A percentile compares a stretch with the other conserved stretches of the same genome.
These are phyloP conservation scores for Suhomyces sp. DNA, from an alignment of 805 yeast species.

Conservation along the genomic window DNA sequence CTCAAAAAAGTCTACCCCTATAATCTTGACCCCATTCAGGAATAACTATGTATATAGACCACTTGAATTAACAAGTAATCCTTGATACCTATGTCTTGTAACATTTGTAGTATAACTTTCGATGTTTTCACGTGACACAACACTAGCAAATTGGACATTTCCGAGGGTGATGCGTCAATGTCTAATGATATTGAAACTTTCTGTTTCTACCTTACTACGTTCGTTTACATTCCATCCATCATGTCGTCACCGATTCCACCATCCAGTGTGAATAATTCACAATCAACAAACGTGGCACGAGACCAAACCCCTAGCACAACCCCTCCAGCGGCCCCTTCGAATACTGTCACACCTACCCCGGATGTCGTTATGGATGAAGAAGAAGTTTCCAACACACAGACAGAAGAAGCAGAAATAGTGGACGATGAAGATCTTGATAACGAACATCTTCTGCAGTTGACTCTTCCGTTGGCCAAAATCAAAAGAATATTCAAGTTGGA, in stretches of 20 bases:
- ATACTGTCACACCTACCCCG: conserved; percentile 7
- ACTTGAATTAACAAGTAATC: too few species aligned
- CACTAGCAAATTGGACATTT: too few species aligned
- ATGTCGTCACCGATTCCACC: conserved; percentile 2
- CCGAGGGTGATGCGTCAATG: conserved; percentile 19
- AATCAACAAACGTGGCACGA: not conserved
- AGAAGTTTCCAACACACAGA: conserved; percentile 5
- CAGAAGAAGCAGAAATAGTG: conserved; percentile 1
- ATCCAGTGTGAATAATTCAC: not conserved
- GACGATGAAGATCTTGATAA: conserved; percentile 10
- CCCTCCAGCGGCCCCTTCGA: conserved; percentile 16
- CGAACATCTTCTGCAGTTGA: conserved; percentile 6
- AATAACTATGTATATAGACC: too few species aligned
- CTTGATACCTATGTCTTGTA: too few species aligned
- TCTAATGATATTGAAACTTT: too few species aligned
- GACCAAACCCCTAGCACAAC: conserved; percentile 22
- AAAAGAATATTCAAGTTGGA: conserved; percentile 73
- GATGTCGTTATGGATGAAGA: conserved; percentile 11
- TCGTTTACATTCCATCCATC: too few species aligned
- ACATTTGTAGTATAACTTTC: too few species aligned
- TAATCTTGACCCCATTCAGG: too few species aligned
- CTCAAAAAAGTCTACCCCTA: too few species aligned
- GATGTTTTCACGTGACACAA: conserved; percentile 4
- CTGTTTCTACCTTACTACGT: too few species aligned
- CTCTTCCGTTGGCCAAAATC: conserved; percentile 65